These are phyloP conservation scores for Penicillium subrubescens DNA, from an alignment of 495 filamentous ascomycete genomes.

Conservation along the genomic window DNA sequence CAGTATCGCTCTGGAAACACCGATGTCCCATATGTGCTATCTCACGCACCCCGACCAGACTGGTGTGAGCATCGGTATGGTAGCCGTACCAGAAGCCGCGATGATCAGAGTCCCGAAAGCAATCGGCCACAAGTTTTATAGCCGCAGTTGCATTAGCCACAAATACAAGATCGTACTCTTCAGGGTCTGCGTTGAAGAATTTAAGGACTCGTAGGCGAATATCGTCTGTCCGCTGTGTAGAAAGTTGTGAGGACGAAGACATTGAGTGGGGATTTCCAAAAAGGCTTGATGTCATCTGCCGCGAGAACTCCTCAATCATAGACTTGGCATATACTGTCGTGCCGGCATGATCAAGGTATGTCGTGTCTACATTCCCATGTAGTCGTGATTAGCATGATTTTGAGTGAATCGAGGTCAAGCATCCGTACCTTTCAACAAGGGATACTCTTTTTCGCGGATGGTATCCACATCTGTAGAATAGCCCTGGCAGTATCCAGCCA, in stretches of 20 bases:
- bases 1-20: slow-evolving; percentile 67
- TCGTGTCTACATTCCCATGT: slow-evolving; percentile 55
- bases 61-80: slow-evolving; percentile 85
- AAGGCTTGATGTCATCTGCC: slow-evolving; percentile 74
- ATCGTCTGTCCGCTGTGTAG: slow-evolving; percentile 74
- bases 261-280: slow-evolving; percentile 93
- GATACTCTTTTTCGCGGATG: slow-evolving; percentile 75
- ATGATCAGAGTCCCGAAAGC: slow-evolving; percentile 59
- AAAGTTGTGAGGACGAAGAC: slow-evolving; percentile 76
- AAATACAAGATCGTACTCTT: slow-evolving; percentile 85
- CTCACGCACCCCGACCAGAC: slow-evolving; percentile 81
- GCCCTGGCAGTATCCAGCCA: slow-evolving; percentile 26
- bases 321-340: slow-evolving; percentile 82
- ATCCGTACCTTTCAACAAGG: slow-evolving; percentile 71
- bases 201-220: slow-evolving; percentile 68
- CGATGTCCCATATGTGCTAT: slow-evolving; percentile 57
- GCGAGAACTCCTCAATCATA: slow-evolving; percentile 73
- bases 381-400: slow-evolving; percentile 2
- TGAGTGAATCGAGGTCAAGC: not conserved
- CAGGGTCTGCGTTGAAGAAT: slow-evolving; percentile 84
- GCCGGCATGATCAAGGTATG: slow-evolving; percentile 93
- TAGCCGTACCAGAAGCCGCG: slow-evolving; percentile 80
- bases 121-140: slow-evolving; percentile 82
- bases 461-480: slow-evolving; percentile 71
- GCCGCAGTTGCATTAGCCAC: slow-evolving; percentile 91